These are phyloP conservation scores for Ustilaginoidea virens DNA, from an alignment of 2,329 filamentous ascomycete species.

Conservation along the genomic window DNA sequence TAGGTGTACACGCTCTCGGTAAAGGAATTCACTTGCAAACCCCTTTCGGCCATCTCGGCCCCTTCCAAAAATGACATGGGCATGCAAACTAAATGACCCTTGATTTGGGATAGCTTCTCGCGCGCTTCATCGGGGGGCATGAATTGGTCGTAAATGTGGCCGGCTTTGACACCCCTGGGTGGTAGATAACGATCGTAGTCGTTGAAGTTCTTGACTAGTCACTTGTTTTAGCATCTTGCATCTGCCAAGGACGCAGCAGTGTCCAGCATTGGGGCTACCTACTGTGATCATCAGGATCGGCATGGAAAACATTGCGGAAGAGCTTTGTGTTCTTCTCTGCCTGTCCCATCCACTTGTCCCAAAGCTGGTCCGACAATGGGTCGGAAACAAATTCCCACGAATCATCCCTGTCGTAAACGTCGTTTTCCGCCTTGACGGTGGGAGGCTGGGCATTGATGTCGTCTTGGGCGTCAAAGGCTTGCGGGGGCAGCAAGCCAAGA, in stretches of 20 bases:
- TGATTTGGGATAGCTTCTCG: conserved; percentile 60
- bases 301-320: conserved; percentile 70
- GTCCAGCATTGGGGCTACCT: conserved; percentile 19
- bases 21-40: conserved; percentile 68
- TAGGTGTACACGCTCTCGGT: conserved; percentile 80
- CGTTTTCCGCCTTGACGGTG: conserved; percentile 47
- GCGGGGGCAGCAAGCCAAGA: conserved; percentile 62
- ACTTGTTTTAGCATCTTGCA: not conserved
- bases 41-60: conserved; percentile 78
- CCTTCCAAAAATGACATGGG: conserved; percentile 76
- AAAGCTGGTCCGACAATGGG: conserved; percentile 51
- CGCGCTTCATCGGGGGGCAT: conserved; percentile 59
- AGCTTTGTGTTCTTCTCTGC: conserved; percentile 58
- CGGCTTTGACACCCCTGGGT: conserved; percentile 55
- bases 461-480: conserved; percentile 49
- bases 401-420: conserved; percentile 44
- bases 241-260: no score
- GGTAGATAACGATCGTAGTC: conserved; percentile 75
- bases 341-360: conserved; percentile 51
- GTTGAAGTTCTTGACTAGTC: conserved; percentile 64
- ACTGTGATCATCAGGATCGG: conserved; percentile 79
- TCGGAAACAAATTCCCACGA: conserved; percentile 53
- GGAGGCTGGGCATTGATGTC: conserved; percentile 66
- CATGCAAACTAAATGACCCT: conserved; percentile 90
- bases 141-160: conserved; percentile 75